Conservation (phyloP, 169 alveolate species). For the Plasmodium gallinaceum region DNA sequence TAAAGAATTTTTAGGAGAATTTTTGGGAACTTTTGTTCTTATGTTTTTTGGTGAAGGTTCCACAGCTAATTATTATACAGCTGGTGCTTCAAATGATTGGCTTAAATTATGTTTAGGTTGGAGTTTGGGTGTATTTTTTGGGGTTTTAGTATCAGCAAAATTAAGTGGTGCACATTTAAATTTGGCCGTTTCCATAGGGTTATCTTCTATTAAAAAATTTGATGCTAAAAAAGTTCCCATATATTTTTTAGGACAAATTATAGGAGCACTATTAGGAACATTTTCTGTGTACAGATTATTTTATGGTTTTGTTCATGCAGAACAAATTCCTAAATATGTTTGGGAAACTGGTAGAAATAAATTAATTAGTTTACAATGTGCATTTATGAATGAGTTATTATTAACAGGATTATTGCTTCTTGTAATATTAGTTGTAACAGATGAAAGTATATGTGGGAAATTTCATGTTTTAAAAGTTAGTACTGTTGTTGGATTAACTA, state of each 20-base stretch:
- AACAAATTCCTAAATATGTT: conserved; percentile 23
- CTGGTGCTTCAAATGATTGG: conserved; percentile 38
- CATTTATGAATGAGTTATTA: conserved; percentile 70
- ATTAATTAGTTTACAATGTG: conserved; percentile 28
- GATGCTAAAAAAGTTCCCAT: conserved; percentile 67
- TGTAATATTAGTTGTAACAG: conserved; percentile 63
- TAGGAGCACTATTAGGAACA: conserved; percentile 77
- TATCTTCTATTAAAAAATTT: conserved; percentile 55
- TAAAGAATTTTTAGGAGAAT: conserved; percentile 70
- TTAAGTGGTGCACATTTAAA: conserved; percentile 80
- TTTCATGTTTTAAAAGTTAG: conserved; percentile 57
- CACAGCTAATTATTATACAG: conserved; percentile 52
- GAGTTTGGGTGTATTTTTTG: conserved; percentile 77
- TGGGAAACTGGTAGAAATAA: conserved; percentile 56
- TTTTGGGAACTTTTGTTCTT: conserved; percentile 64
- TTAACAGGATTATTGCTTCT: conserved; percentile 69
- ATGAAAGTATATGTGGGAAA: conserved; percentile 54
- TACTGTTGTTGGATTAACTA: conserved; percentile 68
- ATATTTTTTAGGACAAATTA: conserved; percentile 67
- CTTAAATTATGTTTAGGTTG: conserved; percentile 73
- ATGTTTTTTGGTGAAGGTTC: conserved; percentile 77
- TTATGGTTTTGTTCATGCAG: conserved; percentile 13
- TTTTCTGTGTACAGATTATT: conserved; percentile 45
- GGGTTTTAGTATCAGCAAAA: conserved; percentile 62
- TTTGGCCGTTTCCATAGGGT: conserved; percentile 70